Evolutionary conservation across 192 early-diverging fungal species (phyloP).

Genomic region (Gigaspora rosea): DNA sequence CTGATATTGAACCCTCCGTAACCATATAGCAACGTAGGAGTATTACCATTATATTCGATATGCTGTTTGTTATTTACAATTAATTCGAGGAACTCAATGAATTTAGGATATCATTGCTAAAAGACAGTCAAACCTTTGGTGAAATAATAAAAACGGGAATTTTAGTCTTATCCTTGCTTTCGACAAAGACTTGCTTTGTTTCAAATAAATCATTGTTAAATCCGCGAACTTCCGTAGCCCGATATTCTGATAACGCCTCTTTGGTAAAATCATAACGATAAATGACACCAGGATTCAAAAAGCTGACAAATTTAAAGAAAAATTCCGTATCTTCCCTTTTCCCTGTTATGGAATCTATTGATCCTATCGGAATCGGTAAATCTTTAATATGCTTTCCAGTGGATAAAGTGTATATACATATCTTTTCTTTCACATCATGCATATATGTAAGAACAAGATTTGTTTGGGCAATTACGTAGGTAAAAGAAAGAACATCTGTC

Average conservation of each 20-base stretch:
- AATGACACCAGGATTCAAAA: slow-evolving; percentile 60
- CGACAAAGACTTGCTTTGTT: slow-evolving; percentile 67
- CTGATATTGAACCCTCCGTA: slow-evolving; percentile 70
- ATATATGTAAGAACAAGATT: slow-evolving; percentile 62
- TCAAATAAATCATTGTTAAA: slow-evolving; percentile 53
- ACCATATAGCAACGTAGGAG: slow-evolving; percentile 65
- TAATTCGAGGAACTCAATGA: no score
- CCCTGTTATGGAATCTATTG: slow-evolving; percentile 41
- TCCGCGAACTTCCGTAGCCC: slow-evolving; percentile 50
- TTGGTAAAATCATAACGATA: slow-evolving; percentile 57
- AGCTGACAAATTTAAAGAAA: slow-evolving; percentile 60
- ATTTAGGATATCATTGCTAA: neutral
- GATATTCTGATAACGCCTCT: slow-evolving; percentile 41
- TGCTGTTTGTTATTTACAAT: slow-evolving; percentile 20
- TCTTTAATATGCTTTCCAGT: slow-evolving; percentile 45
- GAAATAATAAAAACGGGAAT: slow-evolving; percentile 71
- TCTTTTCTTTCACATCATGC: slow-evolving; percentile 61
- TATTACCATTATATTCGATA: slow-evolving; percentile 50
- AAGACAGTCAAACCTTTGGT: slow-evolving; percentile 45
- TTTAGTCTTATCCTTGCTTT: slow-evolving; percentile 64
- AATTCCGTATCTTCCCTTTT: slow-evolving; percentile 49
- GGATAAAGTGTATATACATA: slow-evolving; percentile 47
- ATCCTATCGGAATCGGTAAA: slow-evolving; percentile 54
- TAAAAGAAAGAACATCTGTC: slow-evolving; percentile 48
- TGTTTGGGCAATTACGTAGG: slow-evolving; percentile 51